These are phyloP conservation scores for Canariomyces notabilis DNA, from an alignment of 2,329 filamentous ascomycete genomes.

Conservation along the genomic window DNA sequence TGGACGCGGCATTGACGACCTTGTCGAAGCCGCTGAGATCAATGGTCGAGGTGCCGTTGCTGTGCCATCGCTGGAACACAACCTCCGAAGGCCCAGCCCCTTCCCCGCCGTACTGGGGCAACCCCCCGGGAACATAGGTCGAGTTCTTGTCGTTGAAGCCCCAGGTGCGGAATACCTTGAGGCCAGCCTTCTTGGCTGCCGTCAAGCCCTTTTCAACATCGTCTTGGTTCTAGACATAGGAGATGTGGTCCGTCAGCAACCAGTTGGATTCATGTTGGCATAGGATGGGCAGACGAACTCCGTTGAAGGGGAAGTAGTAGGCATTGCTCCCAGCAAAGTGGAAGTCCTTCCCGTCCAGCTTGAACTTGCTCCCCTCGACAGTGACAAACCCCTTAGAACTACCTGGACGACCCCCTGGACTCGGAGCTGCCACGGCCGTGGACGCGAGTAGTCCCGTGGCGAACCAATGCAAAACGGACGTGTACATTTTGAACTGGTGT, in stretches of 20 bases:
- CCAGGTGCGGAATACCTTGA: slow-evolving; percentile 53
- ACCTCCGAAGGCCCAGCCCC: slow-evolving; percentile 41
- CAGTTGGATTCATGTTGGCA: background rate
- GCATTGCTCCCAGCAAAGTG: slow-evolving; percentile 55
- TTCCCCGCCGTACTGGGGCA: slow-evolving; percentile 49
- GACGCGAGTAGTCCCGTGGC: slow-evolving; percentile 14
- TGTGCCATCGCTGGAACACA: slow-evolving; percentile 42
- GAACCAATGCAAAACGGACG: slow-evolving; percentile 13
- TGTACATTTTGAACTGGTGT: slow-evolving; percentile 8
- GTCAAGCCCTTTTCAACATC: slow-evolving; percentile 43
- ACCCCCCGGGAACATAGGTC: slow-evolving; percentile 39
- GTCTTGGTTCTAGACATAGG: slow-evolving; percentile 38
- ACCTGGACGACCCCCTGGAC: slow-evolving; percentile 4
- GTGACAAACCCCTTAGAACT: slow-evolving; percentile 42
- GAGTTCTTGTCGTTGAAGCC: slow-evolving; percentile 54
- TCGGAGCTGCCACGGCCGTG: slow-evolving; percentile 18
- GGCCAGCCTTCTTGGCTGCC: slow-evolving; percentile 43
- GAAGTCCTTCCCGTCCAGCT: slow-evolving; percentile 50
- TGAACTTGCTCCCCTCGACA: slow-evolving; percentile 45
- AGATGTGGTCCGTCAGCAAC: background rate
- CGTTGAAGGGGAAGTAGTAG: slow-evolving; percentile 51
- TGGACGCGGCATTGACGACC: slow-evolving; percentile 45
- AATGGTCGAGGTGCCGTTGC: slow-evolving; percentile 42
- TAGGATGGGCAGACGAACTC: slow-evolving; percentile 32
- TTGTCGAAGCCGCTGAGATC: slow-evolving; percentile 44